A percentile compares a stretch with the other conserved stretches of the same genome.
phyloP scores from a whole-genome alignment of 352 stramenopile species.

The Phytophthora citrophthora region DNA sequence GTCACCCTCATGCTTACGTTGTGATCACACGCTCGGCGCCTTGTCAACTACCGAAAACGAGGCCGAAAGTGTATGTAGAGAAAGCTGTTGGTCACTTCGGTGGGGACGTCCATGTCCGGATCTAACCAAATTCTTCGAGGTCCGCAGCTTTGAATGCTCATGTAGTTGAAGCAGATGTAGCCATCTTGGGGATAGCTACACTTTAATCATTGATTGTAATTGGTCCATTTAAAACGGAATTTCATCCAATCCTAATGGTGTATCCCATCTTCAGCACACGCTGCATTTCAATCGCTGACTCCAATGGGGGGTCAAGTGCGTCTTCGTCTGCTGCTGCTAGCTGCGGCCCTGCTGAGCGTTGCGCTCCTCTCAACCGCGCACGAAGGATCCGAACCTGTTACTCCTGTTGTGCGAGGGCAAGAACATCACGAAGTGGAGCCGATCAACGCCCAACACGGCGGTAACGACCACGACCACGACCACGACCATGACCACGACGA shows the following conservation, averaged over 20 bases:
- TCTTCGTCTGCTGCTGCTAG: constrained; percentile 27
- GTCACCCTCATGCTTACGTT: background rate
- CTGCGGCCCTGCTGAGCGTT: constrained; percentile 16
- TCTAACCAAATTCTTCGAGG: constrained; percentile 8
- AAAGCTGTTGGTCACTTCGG: too few species aligned
- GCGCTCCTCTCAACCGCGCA: constrained; percentile 21
- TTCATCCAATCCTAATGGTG: constrained; percentile 10
- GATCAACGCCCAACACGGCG: constrained; percentile 17
- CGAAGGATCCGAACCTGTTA: constrained; percentile 7
- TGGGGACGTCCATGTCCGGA: background rate
- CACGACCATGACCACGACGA: constrained; percentile 35
- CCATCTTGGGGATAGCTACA: background rate
- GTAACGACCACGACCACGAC: constrained; percentile 21
- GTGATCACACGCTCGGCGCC: background rate
- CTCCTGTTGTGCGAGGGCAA: constrained; percentile 11
- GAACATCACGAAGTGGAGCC: constrained; percentile 13
- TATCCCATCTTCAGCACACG: background rate
- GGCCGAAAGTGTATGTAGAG: too few species aligned
- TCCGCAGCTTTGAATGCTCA: background rate
- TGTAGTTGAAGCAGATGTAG: background rate
- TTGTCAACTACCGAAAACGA: constrained; percentile 2
- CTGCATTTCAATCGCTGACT: constrained; percentile 15
- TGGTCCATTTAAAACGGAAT: background rate
- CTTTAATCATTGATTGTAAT: background rate
- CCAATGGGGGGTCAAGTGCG: constrained; percentile 17